Evolutionary conservation across 1,139 yeast species (phyloP), one percentile per base, ranked within the genome.

Genomic region (Sugiyamaella pinicola): DNA sequence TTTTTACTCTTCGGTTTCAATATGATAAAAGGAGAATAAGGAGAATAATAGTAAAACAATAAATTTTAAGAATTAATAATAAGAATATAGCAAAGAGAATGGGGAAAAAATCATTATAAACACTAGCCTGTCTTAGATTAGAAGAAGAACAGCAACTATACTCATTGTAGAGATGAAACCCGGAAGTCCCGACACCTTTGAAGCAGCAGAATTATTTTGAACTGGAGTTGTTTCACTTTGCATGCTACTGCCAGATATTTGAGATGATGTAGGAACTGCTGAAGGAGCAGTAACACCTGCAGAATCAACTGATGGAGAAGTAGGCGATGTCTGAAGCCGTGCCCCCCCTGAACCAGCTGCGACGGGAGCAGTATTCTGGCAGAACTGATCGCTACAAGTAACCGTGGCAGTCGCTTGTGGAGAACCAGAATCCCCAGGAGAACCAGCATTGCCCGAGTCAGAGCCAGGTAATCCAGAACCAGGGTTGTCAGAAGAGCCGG

Each of bases 281-380:
- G 31, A 7, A 6, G 42, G 17, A 18, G 43, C n/a, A 2, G 43
- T 10, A 10, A 28, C 17, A 18, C 9, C 17, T 7, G 43, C 26
- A 39, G 28, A 18, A 5, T n/a, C 31, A 4, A n/a, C 31, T n/a
- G 31, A 26, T n/a, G 43, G 43, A 18, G 43, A 39, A 35, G 24
- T 19, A 8, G 18, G 40, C 4, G 43, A 39, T 4, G 28, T 12
- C 12, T 17, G 15, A 4, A 22, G 3, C 1, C 13, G 15, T 18
- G 29, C 29, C 15, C 19, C 43, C 7, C 18, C 18, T 3, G 43
- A 21, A 22, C 28, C 43, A 2, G 43, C 26, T 18, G 43, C 40
- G 10, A 13, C 15, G 8, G 39, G 10, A 34, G 39, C 13, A 34
- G 39, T 13, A 18, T 10, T 10, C 9, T 26, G 31, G 10, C 31